Evolutionary conservation across 2,329 filamentous ascomycete genomes (phyloP), one percentile per base, ranked within the genome.

Genomic region (Botrytis sinoallii): DNA sequence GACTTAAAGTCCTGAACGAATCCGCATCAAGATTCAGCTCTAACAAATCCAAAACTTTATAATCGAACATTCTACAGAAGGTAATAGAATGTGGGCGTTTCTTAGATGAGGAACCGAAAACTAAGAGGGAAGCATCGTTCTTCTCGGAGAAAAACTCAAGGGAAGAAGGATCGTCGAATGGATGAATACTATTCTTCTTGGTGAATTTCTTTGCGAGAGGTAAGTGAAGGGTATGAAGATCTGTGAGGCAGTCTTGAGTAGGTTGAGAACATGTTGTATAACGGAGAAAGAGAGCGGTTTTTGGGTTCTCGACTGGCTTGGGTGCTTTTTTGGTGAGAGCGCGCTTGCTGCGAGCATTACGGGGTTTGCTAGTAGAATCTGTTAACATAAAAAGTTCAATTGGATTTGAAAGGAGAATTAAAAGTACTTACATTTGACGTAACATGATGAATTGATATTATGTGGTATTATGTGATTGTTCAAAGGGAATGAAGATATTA

Each of bases 121-220:
- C 88, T 77, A 98, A 88, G 66, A 98, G 86, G 64, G 91, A 92
- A 80, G 93, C 91, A 83, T 99, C 96, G 84, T 99, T 99, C 86
- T 98, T 99, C 82, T 95, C 91, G 76, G 92, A 92, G 86, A 99
- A 95, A 86, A 99, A 99, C 84, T 98, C 94, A 77, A 98, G 88
- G 71, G 92, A 95, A 42, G 91, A 87, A 76, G 92, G 85, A 82
- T 97, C 94, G 83, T 98, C 95, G 83, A 99, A 99, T 3, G 96
- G 96, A 83, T 96, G 94, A 79, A 97, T 92, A 78, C 90, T 88
- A 84, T 99, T 99, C 86, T 98, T 98, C 88, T 98, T 99, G 84
- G 90, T 93, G 85, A 99, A 97, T 78, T 95, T 94, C 83, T 97
- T 92, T 77, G 91, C 91, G 75, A 95, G 88, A 3, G 95, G 94